These are phyloP conservation scores for Cucurbitaria berberidis DNA, from an alignment of 2,329 filamentous ascomycete genomes.

Conservation along the genomic window DNA sequence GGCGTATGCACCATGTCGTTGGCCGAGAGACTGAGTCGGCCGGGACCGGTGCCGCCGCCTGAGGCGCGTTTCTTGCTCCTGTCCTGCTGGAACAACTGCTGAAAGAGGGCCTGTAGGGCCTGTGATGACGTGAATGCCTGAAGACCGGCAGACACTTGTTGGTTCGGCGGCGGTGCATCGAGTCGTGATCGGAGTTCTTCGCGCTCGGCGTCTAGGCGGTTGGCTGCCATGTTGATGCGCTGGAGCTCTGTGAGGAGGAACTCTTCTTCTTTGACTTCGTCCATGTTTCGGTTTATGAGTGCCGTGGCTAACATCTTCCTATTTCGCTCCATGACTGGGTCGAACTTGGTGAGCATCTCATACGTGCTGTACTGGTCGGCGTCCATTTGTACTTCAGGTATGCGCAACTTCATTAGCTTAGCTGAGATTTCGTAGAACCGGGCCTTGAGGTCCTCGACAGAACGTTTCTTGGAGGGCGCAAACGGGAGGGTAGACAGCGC, in stretches of 20 bases:
- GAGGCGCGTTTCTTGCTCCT: conserved; percentile 83
- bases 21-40: conserved; percentile 48
- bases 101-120: conserved; percentile 78
- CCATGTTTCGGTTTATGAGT: conserved; percentile 77
- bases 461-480: conserved; percentile 62
- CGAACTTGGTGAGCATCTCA: conserved; percentile 85
- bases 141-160: conserved; percentile 38
- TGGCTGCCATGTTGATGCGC: conserved; percentile 85
- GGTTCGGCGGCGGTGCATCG: conserved; percentile 74
- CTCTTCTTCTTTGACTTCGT: conserved; percentile 92
- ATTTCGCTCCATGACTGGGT: conserved; percentile 75
- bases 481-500: conserved; percentile 43
- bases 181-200: conserved; percentile 85
- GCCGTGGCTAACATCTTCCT: conserved; percentile 86
- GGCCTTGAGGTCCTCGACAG: conserved; percentile 88
- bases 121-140: conserved; percentile 77
- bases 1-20: conserved; percentile 47
- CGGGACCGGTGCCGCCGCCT: conserved; percentile 33
- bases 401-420: conserved; percentile 50
- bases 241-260: conserved; percentile 88
- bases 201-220: conserved; percentile 85
- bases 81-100: conserved; percentile 81
- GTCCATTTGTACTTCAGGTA: conserved; percentile 69
- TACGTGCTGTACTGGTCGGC: conserved; percentile 81
- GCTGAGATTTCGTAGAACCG: conserved; percentile 87